Evolutionary conservation across 768 basidiomycete genomes (phyloP).

Genomic region (Podaxis carcinomalis): DNA sequence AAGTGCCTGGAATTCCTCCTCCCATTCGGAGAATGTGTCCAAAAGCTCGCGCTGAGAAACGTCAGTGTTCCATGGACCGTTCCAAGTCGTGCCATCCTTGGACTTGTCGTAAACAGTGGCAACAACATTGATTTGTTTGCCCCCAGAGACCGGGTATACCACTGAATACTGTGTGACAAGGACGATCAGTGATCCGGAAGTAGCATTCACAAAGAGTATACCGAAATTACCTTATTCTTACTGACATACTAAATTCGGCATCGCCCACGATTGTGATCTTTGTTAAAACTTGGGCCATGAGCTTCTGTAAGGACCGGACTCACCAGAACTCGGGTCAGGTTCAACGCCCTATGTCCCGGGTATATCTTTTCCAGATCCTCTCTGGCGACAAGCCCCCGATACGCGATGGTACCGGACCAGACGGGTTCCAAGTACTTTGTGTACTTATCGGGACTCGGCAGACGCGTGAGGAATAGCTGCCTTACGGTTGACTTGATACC

Average conservation of each 20-base stretch:
- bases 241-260: background rate
- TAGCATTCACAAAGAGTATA: too few species aligned
- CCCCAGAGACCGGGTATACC: conserved; percentile 47
- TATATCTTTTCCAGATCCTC: conserved; percentile 19
- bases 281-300: too few species aligned
- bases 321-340: too few species aligned
- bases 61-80: conserved; percentile 15
- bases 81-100: conserved; percentile 30
- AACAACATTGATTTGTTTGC: conserved; percentile 45
- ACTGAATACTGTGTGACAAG: conserved; percentile 36
- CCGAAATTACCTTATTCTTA: background rate
- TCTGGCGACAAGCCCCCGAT: conserved; percentile 30
- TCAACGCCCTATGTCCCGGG: conserved; percentile 18
- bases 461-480: conserved; percentile 14
- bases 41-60: conserved; percentile 32
- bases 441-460: background rate
- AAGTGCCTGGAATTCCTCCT: conserved; percentile 39
- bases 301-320: too few species aligned
- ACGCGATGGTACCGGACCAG: conserved; percentile 35
- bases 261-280: too few species aligned
- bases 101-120: conserved; percentile 26
- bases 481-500: conserved; percentile 34
- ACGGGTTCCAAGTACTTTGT: conserved; percentile 21
- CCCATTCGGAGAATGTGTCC: conserved; percentile 36
- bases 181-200: too few species aligned